Percentiles rank a stretch among this genome's conserved stretches.
Evolutionary conservation across 139 green algal genomes (phyloP).

Genomic region (Micractinium sp.): DNA sequence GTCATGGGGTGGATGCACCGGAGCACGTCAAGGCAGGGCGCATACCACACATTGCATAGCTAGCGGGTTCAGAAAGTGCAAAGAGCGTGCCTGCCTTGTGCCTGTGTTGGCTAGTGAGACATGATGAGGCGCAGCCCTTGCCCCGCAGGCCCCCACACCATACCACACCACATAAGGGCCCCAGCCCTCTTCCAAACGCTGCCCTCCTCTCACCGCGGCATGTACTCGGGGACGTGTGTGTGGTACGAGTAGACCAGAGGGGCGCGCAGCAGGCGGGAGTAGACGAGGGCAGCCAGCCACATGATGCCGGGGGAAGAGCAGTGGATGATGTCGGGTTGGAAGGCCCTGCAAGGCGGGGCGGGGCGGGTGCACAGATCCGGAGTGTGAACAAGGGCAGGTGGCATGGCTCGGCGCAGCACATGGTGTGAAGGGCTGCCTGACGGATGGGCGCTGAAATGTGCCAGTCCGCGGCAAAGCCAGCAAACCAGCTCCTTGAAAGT

Average conservation of each 20-base stretch:
- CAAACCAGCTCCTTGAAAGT: no score
- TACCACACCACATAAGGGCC: neutral
- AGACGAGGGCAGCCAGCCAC: slow-evolving; percentile 82
- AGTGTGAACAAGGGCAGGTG: neutral
- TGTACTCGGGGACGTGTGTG: slow-evolving; percentile 98
- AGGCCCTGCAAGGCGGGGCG: slow-evolving; percentile 23
- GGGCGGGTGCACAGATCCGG: neutral
- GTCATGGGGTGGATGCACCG: no score
- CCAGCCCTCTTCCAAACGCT: no score
- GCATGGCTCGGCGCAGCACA: neutral
- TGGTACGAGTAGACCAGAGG: slow-evolving; percentile 97
- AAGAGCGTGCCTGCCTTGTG: no score
- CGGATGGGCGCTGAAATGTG: neutral
- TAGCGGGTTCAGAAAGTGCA: no score
- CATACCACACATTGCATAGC: no score
- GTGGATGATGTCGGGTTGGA: slow-evolving; percentile 53
- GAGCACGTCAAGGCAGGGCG: no score
- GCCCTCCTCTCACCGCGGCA: slow-evolving; percentile 58
- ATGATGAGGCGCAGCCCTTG: no score
- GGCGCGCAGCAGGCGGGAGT: slow-evolving; percentile 86
- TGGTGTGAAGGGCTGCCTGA: neutral
- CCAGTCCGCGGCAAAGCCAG: no score
- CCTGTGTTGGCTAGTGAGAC: no score
- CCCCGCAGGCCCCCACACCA: neutral
- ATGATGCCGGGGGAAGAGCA: slow-evolving; percentile 53